Base-by-base conservation (phyloP, 768 basidiomycete genomes). In the Lentinula sp. region DNA sequence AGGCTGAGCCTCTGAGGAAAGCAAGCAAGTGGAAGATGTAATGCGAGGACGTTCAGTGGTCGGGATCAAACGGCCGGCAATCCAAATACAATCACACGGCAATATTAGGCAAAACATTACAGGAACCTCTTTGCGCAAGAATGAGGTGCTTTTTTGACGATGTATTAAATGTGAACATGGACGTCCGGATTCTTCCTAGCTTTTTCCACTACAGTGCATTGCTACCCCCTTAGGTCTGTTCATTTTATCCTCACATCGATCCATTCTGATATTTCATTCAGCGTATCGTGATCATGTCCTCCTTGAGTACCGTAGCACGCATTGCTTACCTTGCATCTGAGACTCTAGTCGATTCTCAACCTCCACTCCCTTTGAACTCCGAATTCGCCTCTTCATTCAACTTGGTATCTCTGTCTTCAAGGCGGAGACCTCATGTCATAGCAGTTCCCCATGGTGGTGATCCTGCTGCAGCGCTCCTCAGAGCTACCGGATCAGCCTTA, bases 311-410 rank as follows among this genome's bases (percentile, higher is more conserved):
- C 5, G 86, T 89, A 59, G 82, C 87, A 43, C 85, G 90, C 37
- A 79, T 92, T 62, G 88, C 86, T n/a, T 86, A 81, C 70, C 73
- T 90, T 35, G 78, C 85, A 33, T 89, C 91, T 7, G 88, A 90
- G 66, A 73, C 82, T 50, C 66, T 91, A 15, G 73, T 93, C 46
- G 80, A 89, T 64, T 79, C 83, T 2, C 80, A 79, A 46, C 78
- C 83, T 3, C 69, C 75, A 6, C 66, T 71, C 37, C 76, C 79
- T 12, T 69, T 66, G 4, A 65, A 65, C 36, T 86, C 83, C 0
- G 62, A 68, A 45, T 85, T 83, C 69, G 65, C 75, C 20, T 64
- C 73, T 51, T 71, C 70, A 45, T 82, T 78, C 64, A 66, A 67
- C 16, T 66, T 75, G 41, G 69, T 80, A 20, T 67, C 71, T 9